Evolutionary conservation across 2,329 filamentous ascomycete genomes (phyloP).

Genomic region (Diaporthe velutina): DNA sequence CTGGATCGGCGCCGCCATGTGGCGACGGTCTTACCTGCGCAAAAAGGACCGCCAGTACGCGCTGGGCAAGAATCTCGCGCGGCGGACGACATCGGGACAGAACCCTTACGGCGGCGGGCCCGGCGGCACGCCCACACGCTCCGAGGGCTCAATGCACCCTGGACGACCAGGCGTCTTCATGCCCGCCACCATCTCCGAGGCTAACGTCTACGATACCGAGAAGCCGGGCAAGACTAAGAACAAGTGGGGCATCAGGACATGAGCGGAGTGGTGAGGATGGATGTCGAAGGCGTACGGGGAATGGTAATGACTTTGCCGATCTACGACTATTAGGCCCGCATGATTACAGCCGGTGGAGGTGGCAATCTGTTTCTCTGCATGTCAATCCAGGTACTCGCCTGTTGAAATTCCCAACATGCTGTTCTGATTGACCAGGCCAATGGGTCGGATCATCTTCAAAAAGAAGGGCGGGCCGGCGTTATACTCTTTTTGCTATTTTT

Average conservation of each 20-base stretch:
- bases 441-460: background rate
- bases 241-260: conserved; percentile 64
- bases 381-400: background rate
- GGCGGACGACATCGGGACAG: conserved; percentile 43
- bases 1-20: conserved; percentile 76
- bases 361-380: background rate
- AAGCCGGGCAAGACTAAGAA: conserved; percentile 52
- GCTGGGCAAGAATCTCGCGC: conserved; percentile 57
- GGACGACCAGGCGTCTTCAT: conserved; percentile 54
- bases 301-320: conserved; percentile 11
- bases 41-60: conserved; percentile 73
- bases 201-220: conserved; percentile 47
- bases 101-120: conserved; percentile 50
- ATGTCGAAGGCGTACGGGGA: background rate
- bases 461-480: conserved; percentile 19
- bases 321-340: background rate
- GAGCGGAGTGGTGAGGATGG: background rate
- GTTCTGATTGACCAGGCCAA: background rate
- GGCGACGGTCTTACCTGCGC: conserved; percentile 80
- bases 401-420: background rate
- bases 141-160: conserved; percentile 50
- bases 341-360: background rate
- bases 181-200: conserved; percentile 50
- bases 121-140: conserved; percentile 45
- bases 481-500: conserved; percentile 5